Percentiles rank a stretch among this genome's conserved stretches.
Conservation (phyloP, 352 stramenopile species). For the Globisporangium camurandrum region DNA sequence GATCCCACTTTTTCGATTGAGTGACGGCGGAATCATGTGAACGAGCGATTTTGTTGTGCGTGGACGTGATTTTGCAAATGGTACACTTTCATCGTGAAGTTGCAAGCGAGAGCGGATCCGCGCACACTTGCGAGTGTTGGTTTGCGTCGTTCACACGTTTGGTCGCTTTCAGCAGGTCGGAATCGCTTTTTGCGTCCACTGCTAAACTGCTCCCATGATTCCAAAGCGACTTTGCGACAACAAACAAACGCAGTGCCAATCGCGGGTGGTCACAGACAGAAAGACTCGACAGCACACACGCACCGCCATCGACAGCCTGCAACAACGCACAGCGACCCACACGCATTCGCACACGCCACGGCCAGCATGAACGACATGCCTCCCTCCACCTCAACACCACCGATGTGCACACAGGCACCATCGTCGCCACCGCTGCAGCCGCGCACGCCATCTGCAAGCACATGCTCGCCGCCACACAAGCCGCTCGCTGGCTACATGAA, state of each 20-base stretch:
- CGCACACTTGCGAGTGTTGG: no score
- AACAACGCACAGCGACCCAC: background rate
- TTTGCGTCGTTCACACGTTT: no score
- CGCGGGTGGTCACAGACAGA: slow-evolving; percentile 20
- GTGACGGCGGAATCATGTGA: no score
- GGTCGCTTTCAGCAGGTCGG: no score
- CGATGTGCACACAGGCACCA: background rate
- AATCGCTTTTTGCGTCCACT: background rate
- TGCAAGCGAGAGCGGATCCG: no score
- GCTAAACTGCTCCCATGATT: background rate
- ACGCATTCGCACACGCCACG: slow-evolving; percentile 11
- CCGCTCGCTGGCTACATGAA: no score
- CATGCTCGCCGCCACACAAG: no score
- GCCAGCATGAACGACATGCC: slow-evolving; percentile 55
- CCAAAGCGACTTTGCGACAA: background rate
- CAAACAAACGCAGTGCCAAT: slow-evolving; percentile 38
- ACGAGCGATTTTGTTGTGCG: no score
- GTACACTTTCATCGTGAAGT: no score
- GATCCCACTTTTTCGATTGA: no score
- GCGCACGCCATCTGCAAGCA: background rate
- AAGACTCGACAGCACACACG: background rate
- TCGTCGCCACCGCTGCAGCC: background rate
- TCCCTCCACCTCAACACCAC: background rate
- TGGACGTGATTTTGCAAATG: no score
- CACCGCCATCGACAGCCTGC: no score